A percentile compares a stretch with the other conserved stretches of the same genome.
These are phyloP conservation scores for Ocimum tenuiflorum DNA, from an alignment of 257 asterid species.

Conservation along the genomic window DNA sequence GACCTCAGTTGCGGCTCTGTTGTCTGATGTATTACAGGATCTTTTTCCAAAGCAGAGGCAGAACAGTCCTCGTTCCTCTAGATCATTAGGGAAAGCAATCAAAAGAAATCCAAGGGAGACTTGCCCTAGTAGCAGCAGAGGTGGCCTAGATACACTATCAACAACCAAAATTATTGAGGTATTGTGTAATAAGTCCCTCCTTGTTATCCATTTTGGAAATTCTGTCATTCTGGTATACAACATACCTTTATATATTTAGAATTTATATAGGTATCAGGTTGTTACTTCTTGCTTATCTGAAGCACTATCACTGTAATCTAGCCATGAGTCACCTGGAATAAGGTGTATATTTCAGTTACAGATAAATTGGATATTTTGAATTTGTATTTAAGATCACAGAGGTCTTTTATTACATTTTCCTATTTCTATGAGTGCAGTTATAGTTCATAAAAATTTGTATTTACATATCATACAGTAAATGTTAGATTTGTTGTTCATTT, in stretches of 20 bases:
- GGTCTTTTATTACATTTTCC: background rate
- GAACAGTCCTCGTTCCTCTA: slow-evolving; percentile 19
- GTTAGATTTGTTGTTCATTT: background rate
- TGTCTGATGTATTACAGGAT: slow-evolving; percentile 20
- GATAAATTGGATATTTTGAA: background rate
- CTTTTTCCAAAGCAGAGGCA: slow-evolving; percentile 26
- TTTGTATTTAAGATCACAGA: background rate
- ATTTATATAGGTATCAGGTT: background rate
- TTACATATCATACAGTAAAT: background rate
- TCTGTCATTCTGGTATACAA: background rate
- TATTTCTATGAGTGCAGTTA: background rate
- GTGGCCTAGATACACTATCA: slow-evolving; percentile 21
- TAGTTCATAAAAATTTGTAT: background rate
- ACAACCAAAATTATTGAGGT: slow-evolving; percentile 32
- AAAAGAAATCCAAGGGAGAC: slow-evolving; percentile 17
- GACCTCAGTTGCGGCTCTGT: background rate
- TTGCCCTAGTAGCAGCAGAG: slow-evolving; percentile 26
- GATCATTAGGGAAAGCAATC: slow-evolving; percentile 25
- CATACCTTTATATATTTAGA: background rate
- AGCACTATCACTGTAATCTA: background rate
- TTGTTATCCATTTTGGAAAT: background rate
- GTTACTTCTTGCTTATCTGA: background rate
- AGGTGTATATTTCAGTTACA: background rate
- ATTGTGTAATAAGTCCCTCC: slow-evolving; percentile 1
- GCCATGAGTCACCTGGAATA: background rate